These are phyloP conservation scores for Hyparrhenia diplandra DNA, from an alignment of 176 grass and related monocot genomes.

Conservation along the genomic window DNA sequence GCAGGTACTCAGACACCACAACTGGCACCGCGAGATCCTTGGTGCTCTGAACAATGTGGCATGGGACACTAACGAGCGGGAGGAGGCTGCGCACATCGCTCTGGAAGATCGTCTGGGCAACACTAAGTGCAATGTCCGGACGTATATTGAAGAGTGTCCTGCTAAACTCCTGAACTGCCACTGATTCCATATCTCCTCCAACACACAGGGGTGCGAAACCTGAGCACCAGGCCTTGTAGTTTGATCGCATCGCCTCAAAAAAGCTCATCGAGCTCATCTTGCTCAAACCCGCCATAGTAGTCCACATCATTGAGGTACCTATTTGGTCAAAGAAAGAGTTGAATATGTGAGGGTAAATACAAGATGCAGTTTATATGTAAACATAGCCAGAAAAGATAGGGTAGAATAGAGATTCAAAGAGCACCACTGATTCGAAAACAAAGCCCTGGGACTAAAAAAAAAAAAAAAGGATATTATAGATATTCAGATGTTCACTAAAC, in stretches of 20 bases:
- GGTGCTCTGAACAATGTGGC: slow-evolving; percentile 95
- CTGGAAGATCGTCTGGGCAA: slow-evolving; percentile 85
- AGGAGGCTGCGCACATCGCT: slow-evolving; percentile 79
- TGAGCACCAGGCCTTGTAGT: slow-evolving; percentile 95
- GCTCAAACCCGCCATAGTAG: slow-evolving; percentile 92
- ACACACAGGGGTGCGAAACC: slow-evolving; percentile 80
- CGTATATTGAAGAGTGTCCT: slow-evolving; percentile 96
- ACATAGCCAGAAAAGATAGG: neutral
- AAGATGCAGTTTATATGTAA: neutral
- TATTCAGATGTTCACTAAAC: neutral
- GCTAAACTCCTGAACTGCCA: slow-evolving; percentile 95
- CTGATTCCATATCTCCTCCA: slow-evolving; percentile 93
- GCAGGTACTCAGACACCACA: slow-evolving; percentile 89
- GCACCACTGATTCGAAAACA: neutral
- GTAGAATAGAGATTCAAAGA: neutral
- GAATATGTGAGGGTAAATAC: neutral
- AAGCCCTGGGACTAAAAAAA: neutral
- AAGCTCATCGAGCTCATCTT: slow-evolving; percentile 90
- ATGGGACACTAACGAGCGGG: slow-evolving; percentile 49
- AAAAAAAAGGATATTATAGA: neutral
- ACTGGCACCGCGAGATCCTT: slow-evolving; percentile 95
- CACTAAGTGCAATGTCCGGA: slow-evolving; percentile 79
- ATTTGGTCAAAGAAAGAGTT: slow-evolving; percentile 29
- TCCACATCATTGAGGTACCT: slow-evolving; percentile 93
- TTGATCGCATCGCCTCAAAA: slow-evolving; percentile 79